These are phyloP conservation scores for Rachicladosporium sp. DNA, from an alignment of 2,329 filamentous ascomycete genomes.

Conservation along the genomic window DNA sequence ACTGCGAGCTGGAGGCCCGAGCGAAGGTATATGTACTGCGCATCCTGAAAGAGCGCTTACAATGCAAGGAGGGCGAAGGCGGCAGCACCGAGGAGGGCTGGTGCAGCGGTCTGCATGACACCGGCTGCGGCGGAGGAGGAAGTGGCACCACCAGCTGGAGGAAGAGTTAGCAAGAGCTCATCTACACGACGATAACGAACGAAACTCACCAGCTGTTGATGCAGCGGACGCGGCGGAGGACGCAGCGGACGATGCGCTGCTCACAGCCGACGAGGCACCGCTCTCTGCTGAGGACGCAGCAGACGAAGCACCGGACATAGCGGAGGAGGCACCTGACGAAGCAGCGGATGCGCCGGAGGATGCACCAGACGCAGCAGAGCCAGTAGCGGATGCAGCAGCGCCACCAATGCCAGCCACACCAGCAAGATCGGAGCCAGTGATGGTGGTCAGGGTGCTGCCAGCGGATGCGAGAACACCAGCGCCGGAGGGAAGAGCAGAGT, in stretches of 20 bases:
- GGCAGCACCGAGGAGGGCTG: constrained; percentile 21
- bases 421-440: constrained; percentile 10
- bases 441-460: constrained; percentile 10
- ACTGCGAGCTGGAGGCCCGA: too few relatives aligned
- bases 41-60: constrained; percentile 7
- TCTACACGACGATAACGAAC: background rate
- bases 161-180: background rate
- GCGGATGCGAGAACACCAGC: constrained; percentile 11
- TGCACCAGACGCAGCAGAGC: constrained; percentile 4
- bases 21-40: too few relatives aligned
- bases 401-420: constrained; percentile 6
- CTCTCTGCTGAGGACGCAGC: constrained; percentile 6
- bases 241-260: constrained; percentile 2
- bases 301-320: constrained; percentile 8
- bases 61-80: constrained; percentile 32
- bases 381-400: constrained; percentile 6
- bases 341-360: constrained; percentile 2
- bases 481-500: constrained; percentile 14
- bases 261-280: constrained; percentile 4
- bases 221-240: constrained; percentile 1
- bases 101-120: constrained; percentile 22
- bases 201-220: too few relatives aligned
- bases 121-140: background rate
- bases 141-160: background rate
- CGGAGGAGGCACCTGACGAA: constrained; percentile 7